These are phyloP conservation scores for Lentithecium fluviatile DNA, from an alignment of 495 filamentous ascomycete genomes.

Conservation along the genomic window DNA sequence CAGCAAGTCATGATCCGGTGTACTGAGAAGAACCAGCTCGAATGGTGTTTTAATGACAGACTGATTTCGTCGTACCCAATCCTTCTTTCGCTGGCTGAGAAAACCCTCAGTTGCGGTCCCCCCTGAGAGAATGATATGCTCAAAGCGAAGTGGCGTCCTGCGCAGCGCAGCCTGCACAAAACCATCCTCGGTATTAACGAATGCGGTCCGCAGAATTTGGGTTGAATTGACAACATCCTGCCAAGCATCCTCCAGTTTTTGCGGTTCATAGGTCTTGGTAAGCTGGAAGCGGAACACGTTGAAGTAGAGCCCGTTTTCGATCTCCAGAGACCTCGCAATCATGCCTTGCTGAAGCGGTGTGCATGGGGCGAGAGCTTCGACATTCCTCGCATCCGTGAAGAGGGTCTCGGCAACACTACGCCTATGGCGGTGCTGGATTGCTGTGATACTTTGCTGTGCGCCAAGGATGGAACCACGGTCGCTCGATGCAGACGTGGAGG, in stretches of 20 bases:
- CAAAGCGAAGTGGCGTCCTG: conserved; percentile 50
- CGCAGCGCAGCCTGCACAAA: conserved; percentile 67
- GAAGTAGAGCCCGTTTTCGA: conserved; percentile 62
- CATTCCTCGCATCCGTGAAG: conserved; percentile 44
- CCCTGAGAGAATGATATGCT: conserved; percentile 33
- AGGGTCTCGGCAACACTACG: conserved; percentile 51
- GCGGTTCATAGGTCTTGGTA: conserved; percentile 41
- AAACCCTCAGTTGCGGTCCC: conserved; percentile 39
- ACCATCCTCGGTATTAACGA: conserved; percentile 66
- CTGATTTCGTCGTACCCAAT: conserved; percentile 49
- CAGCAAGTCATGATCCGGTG: conserved; percentile 44
- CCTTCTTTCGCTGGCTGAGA: conserved; percentile 36
- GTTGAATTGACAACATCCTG: conserved; percentile 46
- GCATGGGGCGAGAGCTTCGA: conserved; percentile 72
- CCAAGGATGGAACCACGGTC: conserved; percentile 43
- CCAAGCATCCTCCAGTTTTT: conserved; percentile 54
- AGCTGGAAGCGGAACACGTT: conserved; percentile 65
- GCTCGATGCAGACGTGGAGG: conserved; percentile 22
- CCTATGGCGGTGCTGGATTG: conserved; percentile 56
- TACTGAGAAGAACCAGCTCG: conserved; percentile 47
- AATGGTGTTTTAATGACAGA: conserved; percentile 42
- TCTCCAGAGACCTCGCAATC: conserved; percentile 63
- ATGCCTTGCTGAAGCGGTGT: conserved; percentile 80
- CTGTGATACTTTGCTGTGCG: conserved; percentile 56
- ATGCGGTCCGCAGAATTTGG: conserved; percentile 64